Percentiles rank a stretch among this genome's conserved stretches.
These are phyloP conservation scores for Bathelium albidoporum DNA, from an alignment of 495 filamentous ascomycete genomes.

Conservation along the genomic window DNA sequence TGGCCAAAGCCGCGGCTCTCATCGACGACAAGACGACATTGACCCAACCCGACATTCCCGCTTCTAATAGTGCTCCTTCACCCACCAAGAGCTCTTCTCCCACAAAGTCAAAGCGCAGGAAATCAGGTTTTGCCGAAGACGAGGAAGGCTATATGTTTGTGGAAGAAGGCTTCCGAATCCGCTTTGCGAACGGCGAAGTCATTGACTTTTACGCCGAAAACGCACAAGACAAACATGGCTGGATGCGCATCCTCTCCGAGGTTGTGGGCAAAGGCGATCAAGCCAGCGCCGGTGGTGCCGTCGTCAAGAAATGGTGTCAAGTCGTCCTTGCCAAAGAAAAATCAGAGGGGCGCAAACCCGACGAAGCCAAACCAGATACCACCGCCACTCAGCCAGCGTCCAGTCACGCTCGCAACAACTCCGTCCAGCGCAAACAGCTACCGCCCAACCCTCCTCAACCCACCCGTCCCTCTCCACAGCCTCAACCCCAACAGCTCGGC, in stretches of 20 bases:
- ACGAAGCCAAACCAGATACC: not conserved
- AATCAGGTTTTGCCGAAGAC: conserved; percentile 93
- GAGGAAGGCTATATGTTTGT: conserved; percentile 99
- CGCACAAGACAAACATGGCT: conserved; percentile 72
- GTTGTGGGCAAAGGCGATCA: conserved; percentile 59
- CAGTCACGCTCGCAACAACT: not conserved
- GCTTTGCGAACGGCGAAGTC: conserved; percentile 92
- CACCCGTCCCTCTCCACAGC: not conserved
- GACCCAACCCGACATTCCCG: conserved; percentile 39
- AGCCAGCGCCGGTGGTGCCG: conserved; percentile 14
- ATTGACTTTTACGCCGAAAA: conserved; percentile 98
- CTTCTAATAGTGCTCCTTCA: not conserved
- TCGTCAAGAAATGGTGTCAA: conserved; percentile 59
- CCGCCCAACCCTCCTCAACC: not conserved
- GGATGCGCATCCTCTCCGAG: conserved; percentile 86
- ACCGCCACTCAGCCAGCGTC: not conserved
- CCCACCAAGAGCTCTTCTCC: conserved; percentile 45
- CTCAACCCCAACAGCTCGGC: conserved; percentile 1
- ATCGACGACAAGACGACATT: conserved; percentile 87
- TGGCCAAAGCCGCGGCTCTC: conserved; percentile 84
- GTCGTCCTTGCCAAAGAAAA: conserved; percentile 53
- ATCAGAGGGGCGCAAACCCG: conserved; percentile 16
- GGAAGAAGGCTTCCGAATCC: conserved; percentile 95
- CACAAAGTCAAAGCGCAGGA: conserved; percentile 62
- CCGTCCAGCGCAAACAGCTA: conserved; percentile 1